Evolutionary conservation across 2,329 filamentous ascomycete species (phyloP).

Genomic region (Venturia carpophila): DNA sequence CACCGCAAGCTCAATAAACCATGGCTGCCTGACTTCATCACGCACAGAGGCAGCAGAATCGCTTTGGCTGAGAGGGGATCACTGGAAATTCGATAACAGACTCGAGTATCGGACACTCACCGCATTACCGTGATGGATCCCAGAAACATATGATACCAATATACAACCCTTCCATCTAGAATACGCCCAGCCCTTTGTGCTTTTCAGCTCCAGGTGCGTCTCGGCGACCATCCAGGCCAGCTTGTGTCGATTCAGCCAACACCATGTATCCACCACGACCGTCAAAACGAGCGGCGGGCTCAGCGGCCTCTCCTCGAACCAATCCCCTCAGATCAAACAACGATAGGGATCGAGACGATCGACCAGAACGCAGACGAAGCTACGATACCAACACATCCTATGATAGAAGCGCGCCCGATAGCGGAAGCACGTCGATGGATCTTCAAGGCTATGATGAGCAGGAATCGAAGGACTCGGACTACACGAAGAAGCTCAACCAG

Average conservation of each 20-base stretch:
- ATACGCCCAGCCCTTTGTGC: background rate
- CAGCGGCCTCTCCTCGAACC: conserved; percentile 16
- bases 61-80: background rate
- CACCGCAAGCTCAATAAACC: background rate
- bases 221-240: background rate
- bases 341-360: conserved; percentile 16
- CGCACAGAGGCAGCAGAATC: conserved; percentile 10
- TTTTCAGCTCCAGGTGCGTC: background rate
- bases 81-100: background rate
- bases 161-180: background rate
- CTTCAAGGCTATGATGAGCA: conserved; percentile 29
- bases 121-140: conserved; percentile 10
- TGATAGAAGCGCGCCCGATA: conserved; percentile 18
- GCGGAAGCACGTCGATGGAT: conserved; percentile 23
- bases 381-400: background rate
- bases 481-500: conserved; percentile 65
- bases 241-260: background rate
- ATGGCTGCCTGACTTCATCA: conserved; percentile 13
- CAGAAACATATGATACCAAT: background rate
- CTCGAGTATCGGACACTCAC: conserved; percentile 1
- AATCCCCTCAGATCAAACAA: conserved; percentile 19
- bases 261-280: conserved; percentile 18
- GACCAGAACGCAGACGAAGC: background rate
- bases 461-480: conserved; percentile 20
- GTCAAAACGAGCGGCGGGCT: conserved; percentile 6